Evolutionary conservation across 306 rosid genomes (phyloP), one percentile per base, ranked within the genome.

Genomic region (Gastrolobium villosum): DNA sequence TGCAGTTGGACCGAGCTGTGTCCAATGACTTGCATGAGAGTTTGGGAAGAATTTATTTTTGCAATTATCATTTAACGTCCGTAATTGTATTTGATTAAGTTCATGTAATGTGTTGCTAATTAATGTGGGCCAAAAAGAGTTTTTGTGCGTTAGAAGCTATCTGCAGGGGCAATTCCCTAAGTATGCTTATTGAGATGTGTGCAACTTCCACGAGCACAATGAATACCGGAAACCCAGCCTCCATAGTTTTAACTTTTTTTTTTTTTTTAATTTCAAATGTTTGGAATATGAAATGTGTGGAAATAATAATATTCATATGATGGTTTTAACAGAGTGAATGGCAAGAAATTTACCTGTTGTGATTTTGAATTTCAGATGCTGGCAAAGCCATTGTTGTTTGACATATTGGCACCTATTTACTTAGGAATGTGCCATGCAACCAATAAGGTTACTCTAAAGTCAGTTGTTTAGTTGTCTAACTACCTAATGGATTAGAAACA

Each of bases 401-500:
- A n/a, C 15, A 57, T 34, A 73, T 11, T 1, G 45, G 6, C 28
- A 30, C 67, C 59, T 59, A 59, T 32, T 34, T 34, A n/a, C 7
- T 59, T 14, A 9, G 6, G 6, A 44, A 59, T 31, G 1, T 20
- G 2, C 45, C 44, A 41, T 8, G 45, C 69, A 43, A 31, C 53
- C 53, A 14, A 44, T 10, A 4, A 59, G 41, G 20, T n/a, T 72
- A 7, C 32, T 67, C 45, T 11, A 14, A 46, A 78, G 85, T 82
- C 26, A 20, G 26, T 20, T 20, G 26, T 20, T 20, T 20, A 26
- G 74, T 73, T 62, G 77, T 86, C 75, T 35, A 83, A 64, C 72
- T 56, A 79, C 85, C 88, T 67, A 76, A 85, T 61, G 57, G 77
- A 66, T 43, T 41, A 15, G 39, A 71, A 62, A 4, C 73, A n/a